Evolutionary conservation across 2,329 filamentous ascomycete species (phyloP), one percentile per base, ranked within the genome.

Genomic region (Tolypocladium tropicale): DNA sequence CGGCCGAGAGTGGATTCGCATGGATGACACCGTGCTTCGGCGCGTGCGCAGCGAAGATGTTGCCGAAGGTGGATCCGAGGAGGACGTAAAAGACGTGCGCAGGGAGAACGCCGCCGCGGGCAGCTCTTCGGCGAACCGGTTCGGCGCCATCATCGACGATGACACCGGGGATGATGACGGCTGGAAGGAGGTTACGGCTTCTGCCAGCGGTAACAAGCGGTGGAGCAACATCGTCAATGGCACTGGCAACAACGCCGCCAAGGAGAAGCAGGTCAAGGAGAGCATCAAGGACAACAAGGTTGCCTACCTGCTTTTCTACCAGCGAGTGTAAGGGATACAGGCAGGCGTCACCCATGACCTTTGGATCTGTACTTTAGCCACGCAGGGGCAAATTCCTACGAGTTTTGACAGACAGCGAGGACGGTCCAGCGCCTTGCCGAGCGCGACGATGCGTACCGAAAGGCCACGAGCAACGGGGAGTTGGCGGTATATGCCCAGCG

Each of bases 301-400:
- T 57, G 94, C 94, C 4, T 99, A 99, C 73, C 83, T 99, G 62
- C 75, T 99, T 67, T 95, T 99, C 74, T 99, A 99, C 72, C 88
- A 96, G 75, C 84, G 84, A 65, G 82, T 94, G 58, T 82, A 62
- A 66, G 53, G 12, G 28, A 18, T 32, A n/a, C 28, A 21, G 46
- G 18, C 28, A 50, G 21, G 46, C 28, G 18, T 50, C 46, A 6
- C 28, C 10, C 18, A 32, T 21, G 18, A n/a, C 4, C 46, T 11
- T 33, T 7, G 18, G 46, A 33, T 12, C 7, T 49, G 55, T 21
- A 48, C 33, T 33, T 21, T 48, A 18, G 23, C 36, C 34, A 28
- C 34, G 39, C 23, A 32, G 6, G 28, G 46, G 16, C 46, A 49
- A 11, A 32, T 1, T 11, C 46, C 11, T 9, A 32, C 33, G 46